A percentile compares a stretch with the other conserved stretches of the same genome.
Conservation (phyloP, 805 yeast genomes). For the Kazachstania psychrophila region DNA sequence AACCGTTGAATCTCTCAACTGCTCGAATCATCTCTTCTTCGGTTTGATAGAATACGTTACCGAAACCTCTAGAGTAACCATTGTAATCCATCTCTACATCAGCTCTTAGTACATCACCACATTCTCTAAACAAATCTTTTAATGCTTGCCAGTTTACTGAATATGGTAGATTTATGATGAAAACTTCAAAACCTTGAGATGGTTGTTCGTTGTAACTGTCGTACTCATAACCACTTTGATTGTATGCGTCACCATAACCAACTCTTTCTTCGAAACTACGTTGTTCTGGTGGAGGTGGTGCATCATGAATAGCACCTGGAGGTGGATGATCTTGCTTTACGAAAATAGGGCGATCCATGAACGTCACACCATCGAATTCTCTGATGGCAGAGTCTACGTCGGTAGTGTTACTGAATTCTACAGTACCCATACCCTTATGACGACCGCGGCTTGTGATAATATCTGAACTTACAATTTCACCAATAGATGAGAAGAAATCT, state of each 20-base stretch:
- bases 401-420: conserved; percentile 58
- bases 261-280: no score
- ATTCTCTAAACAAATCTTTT: conserved; percentile 70
- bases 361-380: conserved; percentile 52
- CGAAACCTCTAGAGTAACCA: conserved; percentile 73
- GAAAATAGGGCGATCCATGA: conserved; percentile 71
- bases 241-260: no score
- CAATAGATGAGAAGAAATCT: conserved; percentile 51
- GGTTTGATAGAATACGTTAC: conserved; percentile 66
- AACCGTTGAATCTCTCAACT: conserved; percentile 62
- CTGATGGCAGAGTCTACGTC: conserved; percentile 66
- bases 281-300: conserved; percentile 1
- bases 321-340: conserved; percentile 89
- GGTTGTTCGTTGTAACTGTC: neutral
- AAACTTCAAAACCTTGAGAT: conserved; percentile 43
- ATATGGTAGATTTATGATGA: conserved; percentile 77
- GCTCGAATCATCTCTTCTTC: conserved; percentile 64
- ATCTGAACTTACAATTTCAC: conserved; percentile 69
- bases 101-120: conserved; percentile 71
- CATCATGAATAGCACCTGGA: conserved; percentile 32
- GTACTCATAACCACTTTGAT: no score
- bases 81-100: conserved; percentile 57
- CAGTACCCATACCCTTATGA: conserved; percentile 85
- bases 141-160: conserved; percentile 72
- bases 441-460: conserved; percentile 68